Evolutionary conservation across 2,329 filamentous ascomycete species (phyloP), one percentile per base, ranked within the genome.

Genomic region (Penicillium sp.): DNA sequence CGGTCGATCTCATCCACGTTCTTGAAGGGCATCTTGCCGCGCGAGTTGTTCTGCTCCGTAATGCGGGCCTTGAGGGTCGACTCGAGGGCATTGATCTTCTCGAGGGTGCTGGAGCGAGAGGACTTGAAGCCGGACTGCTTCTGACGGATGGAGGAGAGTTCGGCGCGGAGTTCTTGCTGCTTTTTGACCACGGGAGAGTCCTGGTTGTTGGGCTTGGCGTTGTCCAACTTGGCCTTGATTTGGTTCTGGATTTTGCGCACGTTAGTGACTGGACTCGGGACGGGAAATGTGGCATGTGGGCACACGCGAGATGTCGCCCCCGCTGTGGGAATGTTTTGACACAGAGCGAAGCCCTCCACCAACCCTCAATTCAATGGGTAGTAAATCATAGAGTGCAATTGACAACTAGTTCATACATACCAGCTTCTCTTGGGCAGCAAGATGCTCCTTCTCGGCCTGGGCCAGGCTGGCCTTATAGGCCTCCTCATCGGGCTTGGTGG

Each of bases 51-150:
- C 76, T 96, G 91, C 80, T 97, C 92, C 67, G 85, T 82, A 67
- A 96, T 88, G 67, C 91, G 89, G 71, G 88, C 87, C 81, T 94
- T 94, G 72, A 99, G 83, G 75, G 92, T 90, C 74, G 93, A 89
- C 70, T 98, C 93, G 61, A 96, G 87, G 68, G 89, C 88, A 85
- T 95, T 96, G 81, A 97, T 90, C 81, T 96, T 91, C 71, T 97
- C 93, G 71, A 91, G 85, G 76, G 93, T 88, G 73, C 85, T 84
- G 69, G 84, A 86, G 57, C 93, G 90, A 55, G 90, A 88, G 60
- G 88, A 86, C 84, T 99, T 99, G 82, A 91, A 90, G 61, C 87
- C 89, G 68, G 89, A 88, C 81, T 98, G 95, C 81, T 95, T 89
- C 76, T 88, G 85, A 64, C 91, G 89, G 78, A 99, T 97, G 67